phyloP scores from a whole-genome alignment of 192 early-diverging fungal genomes.

The Coemansia sp. region DNA sequence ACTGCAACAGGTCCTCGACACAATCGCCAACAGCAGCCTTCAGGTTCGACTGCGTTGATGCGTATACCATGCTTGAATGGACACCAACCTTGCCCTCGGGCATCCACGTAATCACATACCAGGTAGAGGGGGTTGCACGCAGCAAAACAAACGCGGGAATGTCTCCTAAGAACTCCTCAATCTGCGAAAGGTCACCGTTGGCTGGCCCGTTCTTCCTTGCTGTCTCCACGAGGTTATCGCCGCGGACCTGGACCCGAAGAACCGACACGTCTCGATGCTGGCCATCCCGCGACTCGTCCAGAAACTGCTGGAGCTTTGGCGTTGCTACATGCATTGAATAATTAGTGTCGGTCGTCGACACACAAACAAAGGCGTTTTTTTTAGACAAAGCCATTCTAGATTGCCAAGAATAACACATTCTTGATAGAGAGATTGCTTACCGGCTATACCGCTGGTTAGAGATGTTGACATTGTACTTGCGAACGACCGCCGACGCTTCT shows the following conservation, averaged over 20 bases:
- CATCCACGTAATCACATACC: conserved; percentile 57
- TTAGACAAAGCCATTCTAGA: background rate
- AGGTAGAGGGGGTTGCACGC: conserved; percentile 25
- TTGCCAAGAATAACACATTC: no score
- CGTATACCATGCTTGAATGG: conserved; percentile 55
- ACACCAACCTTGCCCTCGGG: conserved; percentile 52
- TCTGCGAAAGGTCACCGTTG: conserved; percentile 39
- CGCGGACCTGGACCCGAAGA: conserved; percentile 47
- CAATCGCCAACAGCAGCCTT: conserved; percentile 44
- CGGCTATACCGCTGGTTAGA: conserved; percentile 2
- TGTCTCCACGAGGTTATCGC: conserved; percentile 42
- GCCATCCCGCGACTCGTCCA: conserved; percentile 43
- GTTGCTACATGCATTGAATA: conserved; percentile 21
- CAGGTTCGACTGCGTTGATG: conserved; percentile 47
- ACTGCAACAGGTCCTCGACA: conserved; percentile 41
- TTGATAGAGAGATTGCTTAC: conserved; percentile 1
- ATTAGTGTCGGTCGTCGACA: background rate
- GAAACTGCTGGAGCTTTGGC: conserved; percentile 43
- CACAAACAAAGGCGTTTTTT: background rate
- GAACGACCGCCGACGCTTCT: background rate
- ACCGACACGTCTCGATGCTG: conserved; percentile 30
- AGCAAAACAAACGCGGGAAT: conserved; percentile 46
- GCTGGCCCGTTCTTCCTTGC: conserved; percentile 40
- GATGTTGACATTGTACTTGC: background rate
- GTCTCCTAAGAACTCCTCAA: conserved; percentile 30